Conservation (phyloP, 148 eudicot species). For the Silene conica region DNA sequence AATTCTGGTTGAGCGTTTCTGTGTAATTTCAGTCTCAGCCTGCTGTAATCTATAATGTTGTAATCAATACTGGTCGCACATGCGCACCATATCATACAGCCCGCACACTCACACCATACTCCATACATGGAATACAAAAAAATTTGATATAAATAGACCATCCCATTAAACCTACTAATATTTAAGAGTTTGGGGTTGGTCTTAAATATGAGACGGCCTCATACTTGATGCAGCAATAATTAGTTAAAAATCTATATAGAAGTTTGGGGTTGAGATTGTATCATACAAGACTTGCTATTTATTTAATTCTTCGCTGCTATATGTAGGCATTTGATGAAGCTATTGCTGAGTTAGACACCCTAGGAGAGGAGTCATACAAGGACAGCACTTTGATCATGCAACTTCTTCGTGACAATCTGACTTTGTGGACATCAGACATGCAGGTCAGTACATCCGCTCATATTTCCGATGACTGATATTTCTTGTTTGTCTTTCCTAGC, state of each 20-base stretch:
- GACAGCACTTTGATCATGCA: constrained; percentile 77
- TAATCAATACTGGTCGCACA: no score
- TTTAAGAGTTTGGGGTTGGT: no score
- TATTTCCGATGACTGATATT: constrained; percentile 2
- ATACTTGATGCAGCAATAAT: no score
- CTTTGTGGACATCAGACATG: constrained; percentile 77
- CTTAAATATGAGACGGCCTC: no score
- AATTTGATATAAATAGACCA: no score
- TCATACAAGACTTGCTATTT: no score
- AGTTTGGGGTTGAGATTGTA: background rate
- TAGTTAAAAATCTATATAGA: no score
- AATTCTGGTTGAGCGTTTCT: background rate
- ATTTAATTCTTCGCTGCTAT: background rate
- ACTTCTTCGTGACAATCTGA: constrained; percentile 69
- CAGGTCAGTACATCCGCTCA: constrained; percentile 36
- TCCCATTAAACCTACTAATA: no score
- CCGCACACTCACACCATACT: no score
- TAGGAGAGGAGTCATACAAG: constrained; percentile 73
- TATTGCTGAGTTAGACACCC: constrained; percentile 64
- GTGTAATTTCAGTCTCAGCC: background rate
- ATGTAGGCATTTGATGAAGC: constrained; percentile 70
- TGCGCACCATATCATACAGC: background rate
- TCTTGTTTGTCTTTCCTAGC: background rate
- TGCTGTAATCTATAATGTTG: background rate
- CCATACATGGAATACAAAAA: no score